These are phyloP conservation scores for Backusella tarrabulga DNA, from an alignment of 192 early-diverging fungal species.

Conservation along the genomic window DNA sequence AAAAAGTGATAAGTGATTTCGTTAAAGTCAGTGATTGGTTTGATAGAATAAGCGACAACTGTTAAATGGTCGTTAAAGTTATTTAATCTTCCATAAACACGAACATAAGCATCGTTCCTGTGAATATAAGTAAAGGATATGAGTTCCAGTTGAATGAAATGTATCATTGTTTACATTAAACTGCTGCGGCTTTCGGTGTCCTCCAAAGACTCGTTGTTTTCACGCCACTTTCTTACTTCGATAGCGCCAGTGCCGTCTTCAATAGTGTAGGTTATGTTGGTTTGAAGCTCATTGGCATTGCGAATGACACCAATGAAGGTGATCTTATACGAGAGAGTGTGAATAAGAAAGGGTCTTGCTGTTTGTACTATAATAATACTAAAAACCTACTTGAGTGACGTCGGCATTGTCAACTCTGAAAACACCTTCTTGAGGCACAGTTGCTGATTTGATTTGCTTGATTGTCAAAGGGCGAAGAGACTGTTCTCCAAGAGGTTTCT, in stretches of 20 bases:
- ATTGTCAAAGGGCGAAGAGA: constrained; percentile 82
- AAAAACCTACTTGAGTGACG: constrained; percentile 54
- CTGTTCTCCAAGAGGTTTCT: constrained; percentile 44
- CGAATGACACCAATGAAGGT: constrained; percentile 73
- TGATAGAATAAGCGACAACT: constrained; percentile 56
- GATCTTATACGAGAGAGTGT: constrained; percentile 42
- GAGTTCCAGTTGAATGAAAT: not conserved
- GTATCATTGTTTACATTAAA: constrained; percentile 8
- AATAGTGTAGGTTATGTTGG: constrained; percentile 63
- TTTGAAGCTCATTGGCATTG: constrained; percentile 50
- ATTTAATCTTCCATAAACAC: constrained; percentile 69
- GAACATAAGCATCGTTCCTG: constrained; percentile 63
- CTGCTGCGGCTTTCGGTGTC: not conserved
- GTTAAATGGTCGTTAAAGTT: constrained; percentile 56
- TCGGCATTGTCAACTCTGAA: constrained; percentile 70
- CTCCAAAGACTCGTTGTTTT: constrained; percentile 35
- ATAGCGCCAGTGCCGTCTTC: constrained; percentile 82
- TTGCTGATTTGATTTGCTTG: constrained; percentile 63
- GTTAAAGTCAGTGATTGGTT: constrained; percentile 67
- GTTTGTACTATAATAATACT: not conserved
- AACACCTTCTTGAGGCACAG: constrained; percentile 53
- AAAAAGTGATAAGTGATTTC: constrained; percentile 78
- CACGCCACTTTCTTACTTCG: constrained; percentile 66
- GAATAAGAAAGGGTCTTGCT: not conserved
- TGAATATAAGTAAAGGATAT: constrained; percentile 18